These are phyloP conservation scores for Xylariaceae sp. DNA, from an alignment of 2,329 filamentous ascomycete genomes.

Conservation along the genomic window DNA sequence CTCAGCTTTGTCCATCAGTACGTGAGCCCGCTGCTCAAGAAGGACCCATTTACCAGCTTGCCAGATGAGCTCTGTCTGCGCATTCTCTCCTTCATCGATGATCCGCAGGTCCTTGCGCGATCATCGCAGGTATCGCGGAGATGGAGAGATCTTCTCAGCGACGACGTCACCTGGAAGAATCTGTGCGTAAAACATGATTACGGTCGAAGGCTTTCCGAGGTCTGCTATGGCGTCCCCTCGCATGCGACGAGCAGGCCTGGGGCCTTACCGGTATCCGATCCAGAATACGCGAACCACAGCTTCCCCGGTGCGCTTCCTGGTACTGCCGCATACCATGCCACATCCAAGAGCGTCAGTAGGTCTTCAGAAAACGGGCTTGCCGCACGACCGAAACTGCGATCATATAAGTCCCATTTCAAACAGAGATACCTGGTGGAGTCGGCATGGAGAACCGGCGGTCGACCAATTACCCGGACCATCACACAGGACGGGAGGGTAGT, in stretches of 20 bases:
- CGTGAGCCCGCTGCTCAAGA: constrained; percentile 87
- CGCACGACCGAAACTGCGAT: constrained; percentile 59
- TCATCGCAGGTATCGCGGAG: constrained; percentile 92
- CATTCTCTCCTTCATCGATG: constrained; percentile 92
- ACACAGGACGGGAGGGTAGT: constrained; percentile 96
- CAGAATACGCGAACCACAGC: constrained; percentile 28
- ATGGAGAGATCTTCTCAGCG: constrained; percentile 88
- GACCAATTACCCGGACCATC: constrained; percentile 75
- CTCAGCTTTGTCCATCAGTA: constrained; percentile 95
- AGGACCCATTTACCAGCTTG: constrained; percentile 87
- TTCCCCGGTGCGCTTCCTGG: constrained; percentile 37
- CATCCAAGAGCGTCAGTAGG: constrained; percentile 51
- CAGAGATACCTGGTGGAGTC: constrained; percentile 95
- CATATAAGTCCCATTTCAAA: constrained; percentile 96
- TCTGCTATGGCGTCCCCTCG: constrained; percentile 28
- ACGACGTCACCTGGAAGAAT: constrained; percentile 98
- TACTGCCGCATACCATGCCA: constrained; percentile 24
- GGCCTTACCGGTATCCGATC: constrained; percentile 26
- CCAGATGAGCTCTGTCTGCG: constrained; percentile 89
- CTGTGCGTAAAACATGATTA: constrained; percentile 96
- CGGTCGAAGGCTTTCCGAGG: constrained; percentile 49
- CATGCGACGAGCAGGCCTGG: constrained; percentile 23
- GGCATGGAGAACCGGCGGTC: constrained; percentile 90
- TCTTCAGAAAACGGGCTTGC: constrained; percentile 28
- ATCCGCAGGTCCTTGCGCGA: constrained; percentile 85